These are phyloP conservation scores for Fragilaria crotonensis DNA, from an alignment of 108 stramenopile species.

Conservation along the genomic window DNA sequence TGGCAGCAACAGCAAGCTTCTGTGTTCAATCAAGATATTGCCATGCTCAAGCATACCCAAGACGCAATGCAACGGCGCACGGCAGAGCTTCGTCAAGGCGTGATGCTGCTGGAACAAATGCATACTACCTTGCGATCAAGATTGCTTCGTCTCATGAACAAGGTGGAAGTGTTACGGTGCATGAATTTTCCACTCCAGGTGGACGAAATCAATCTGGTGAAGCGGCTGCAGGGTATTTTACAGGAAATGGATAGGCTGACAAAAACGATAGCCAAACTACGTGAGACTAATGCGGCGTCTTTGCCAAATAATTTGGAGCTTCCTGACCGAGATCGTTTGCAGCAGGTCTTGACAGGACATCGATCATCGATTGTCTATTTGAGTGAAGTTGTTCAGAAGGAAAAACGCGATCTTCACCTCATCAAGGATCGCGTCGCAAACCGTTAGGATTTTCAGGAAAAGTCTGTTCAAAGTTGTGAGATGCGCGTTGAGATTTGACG, in stretches of 20 bases:
- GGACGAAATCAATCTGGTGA: constrained; percentile 48
- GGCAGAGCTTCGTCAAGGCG: constrained; percentile 15
- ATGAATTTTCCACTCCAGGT: constrained; percentile 56
- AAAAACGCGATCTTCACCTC: neutral
- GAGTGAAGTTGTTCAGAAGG: neutral
- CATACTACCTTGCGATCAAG: constrained; percentile 35
- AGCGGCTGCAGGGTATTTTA: constrained; percentile 12
- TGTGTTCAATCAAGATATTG: constrained; percentile 21
- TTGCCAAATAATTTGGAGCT: neutral
- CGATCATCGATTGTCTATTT: neutral
- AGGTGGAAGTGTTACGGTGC: constrained; percentile 69
- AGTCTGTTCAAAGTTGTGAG: too few species aligned
- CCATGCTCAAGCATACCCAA: constrained; percentile 18
- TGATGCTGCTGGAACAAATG: constrained; percentile 17
- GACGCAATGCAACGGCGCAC: constrained; percentile 10
- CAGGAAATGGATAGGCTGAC: neutral
- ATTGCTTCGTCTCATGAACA: constrained; percentile 60
- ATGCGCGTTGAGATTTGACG: too few species aligned
- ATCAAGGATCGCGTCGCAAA: neutral
- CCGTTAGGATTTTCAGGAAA: too few species aligned
- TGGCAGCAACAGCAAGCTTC: constrained; percentile 55
- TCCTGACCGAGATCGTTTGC: neutral
- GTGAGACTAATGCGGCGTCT: neutral
- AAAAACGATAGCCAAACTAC: neutral
- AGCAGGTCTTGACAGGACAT: neutral